Evolutionary conservation across 1,284 basidiomycete species (phyloP).

Genomic region (Testicularia cyperi): DNA sequence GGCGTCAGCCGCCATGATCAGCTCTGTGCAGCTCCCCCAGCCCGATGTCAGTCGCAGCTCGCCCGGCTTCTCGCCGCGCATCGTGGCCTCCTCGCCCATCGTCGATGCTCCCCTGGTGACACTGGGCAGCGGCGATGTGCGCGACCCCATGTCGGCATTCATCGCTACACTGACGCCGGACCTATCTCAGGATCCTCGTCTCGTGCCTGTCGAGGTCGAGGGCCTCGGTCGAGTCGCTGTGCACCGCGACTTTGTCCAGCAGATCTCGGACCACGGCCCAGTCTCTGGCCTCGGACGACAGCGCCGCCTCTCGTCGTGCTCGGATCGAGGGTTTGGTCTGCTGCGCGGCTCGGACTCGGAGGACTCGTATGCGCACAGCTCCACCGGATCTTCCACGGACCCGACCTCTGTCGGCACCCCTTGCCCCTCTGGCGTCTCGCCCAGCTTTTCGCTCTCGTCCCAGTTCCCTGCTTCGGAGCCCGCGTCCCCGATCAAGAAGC

Average conservation of each 20-base stretch:
- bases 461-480: conserved; percentile 43
- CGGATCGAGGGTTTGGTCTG: conserved; percentile 18
- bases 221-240: conserved; percentile 37
- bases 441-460: conserved; percentile 41
- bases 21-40: conserved; percentile 23
- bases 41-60: conserved; percentile 17
- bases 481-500: conserved; percentile 27
- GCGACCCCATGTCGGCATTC: conserved; percentile 27
- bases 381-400: conserved; percentile 28
- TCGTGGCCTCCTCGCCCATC: conserved; percentile 10
- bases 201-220: conserved; percentile 37
- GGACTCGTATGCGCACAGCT: conserved; percentile 33
- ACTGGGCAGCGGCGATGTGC: conserved; percentile 9
- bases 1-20: conserved; percentile 39
- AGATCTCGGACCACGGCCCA: conserved; percentile 28
- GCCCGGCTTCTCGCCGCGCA: conserved; percentile 28
- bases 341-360: conserved; percentile 31
- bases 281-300: conserved; percentile 2
- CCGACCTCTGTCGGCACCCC: conserved; percentile 38
- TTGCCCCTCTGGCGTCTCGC: conserved; percentile 30
- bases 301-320: conserved; percentile 12
- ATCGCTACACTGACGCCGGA: conserved; percentile 9
- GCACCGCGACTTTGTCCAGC: conserved; percentile 30
- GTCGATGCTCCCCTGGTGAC: no score
- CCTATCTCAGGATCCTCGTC: conserved; percentile 13